Base-by-base conservation (phyloP, 2,329 filamentous ascomycete species). In the Ophiognomonia clavigignenti-juglandacearum region DNA sequence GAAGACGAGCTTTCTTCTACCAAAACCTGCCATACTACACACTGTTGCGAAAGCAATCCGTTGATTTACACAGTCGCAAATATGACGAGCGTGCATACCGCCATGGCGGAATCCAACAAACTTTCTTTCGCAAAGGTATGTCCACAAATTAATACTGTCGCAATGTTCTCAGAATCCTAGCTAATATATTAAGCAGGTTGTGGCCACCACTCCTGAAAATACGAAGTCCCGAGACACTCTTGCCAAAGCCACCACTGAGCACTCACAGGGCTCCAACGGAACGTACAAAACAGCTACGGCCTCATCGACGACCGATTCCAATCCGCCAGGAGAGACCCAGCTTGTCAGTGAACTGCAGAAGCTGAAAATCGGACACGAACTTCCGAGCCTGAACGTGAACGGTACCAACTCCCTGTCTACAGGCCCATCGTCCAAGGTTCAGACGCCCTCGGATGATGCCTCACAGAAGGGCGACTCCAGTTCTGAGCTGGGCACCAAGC, bases 51-150 rank as follows among this genome's bases (percentile, higher is more conserved):
- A 53, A 60, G 61, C 59, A 48, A 45, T 44, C 50, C 50, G 53
- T 48, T 51, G 39, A 45, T 46, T 49, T 48, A 34, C 55, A 46
- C 53, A 26, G 24, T 26, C 51, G 45, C 50, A 46, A 58, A 54
- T 54, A 78, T 78, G 74, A 69, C 74, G 52, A 67, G 72, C 39
- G 62, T 70, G 46, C 68, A 70, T 48, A 60, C 62, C 58, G 64
- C 72, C 56, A 64, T 70, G 56, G 59, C 71, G 53, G 74, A 76
- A 55, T 54, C 69, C 46, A 68, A 69, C 44, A 82, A 80, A 66
- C 77, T 83, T 57, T 88, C 85, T 36, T 90, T 90, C 73, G 86
- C 86, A 67, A 89, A 87, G 77, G 86, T 88, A 70, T 49, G 72
- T 58, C 51, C 32, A 27, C 41, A 29, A 16, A 38, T 37, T 11